Percentiles rank a stretch among this genome's conserved stretches.
phyloP scores from a whole-genome alignment of 2,329 filamentous ascomycete genomes.

The Penicillium freii region DNA sequence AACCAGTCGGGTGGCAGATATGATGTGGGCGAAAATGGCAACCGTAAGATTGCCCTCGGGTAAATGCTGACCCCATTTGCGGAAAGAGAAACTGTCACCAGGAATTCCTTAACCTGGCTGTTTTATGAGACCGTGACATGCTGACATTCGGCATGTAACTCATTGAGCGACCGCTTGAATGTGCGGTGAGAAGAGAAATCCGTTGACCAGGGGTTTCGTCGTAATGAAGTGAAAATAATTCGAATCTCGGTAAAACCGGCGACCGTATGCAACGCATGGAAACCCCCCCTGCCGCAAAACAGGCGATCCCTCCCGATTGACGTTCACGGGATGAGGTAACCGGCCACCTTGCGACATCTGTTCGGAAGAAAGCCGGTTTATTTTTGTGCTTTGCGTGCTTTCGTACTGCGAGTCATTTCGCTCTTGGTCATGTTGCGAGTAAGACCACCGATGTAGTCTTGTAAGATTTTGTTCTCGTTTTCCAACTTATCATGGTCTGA shows the following conservation, averaged over 20 bases:
- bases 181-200: slow-evolving; percentile 1
- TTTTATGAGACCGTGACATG: slow-evolving; percentile 6
- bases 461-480: slow-evolving; percentile 92
- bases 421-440: slow-evolving; percentile 68
- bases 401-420: slow-evolving; percentile 56
- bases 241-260: slow-evolving; percentile 4
- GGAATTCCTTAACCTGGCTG: neutral
- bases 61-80: slow-evolving; percentile 1
- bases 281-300: neutral
- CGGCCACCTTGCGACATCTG: slow-evolving; percentile 14
- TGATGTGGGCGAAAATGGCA: slow-evolving; percentile 14
- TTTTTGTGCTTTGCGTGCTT: slow-evolving; percentile 49
- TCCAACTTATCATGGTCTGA: slow-evolving; percentile 96
- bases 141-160: neutral
- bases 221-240: slow-evolving; percentile 7
- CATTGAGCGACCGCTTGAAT: neutral
- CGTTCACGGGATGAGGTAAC: slow-evolving; percentile 16
- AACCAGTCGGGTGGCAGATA: slow-evolving; percentile 23
- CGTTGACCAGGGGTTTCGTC: neutral
- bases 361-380: slow-evolving; percentile 20
- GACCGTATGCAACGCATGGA: slow-evolving; percentile 1
- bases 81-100: neutral
- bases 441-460: slow-evolving; percentile 95
- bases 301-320: slow-evolving; percentile 11
- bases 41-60: slow-evolving; percentile 7